phyloP scores from a whole-genome alignment of 768 basidiomycete species.

The Tylopilus cervinicoccineus region DNA sequence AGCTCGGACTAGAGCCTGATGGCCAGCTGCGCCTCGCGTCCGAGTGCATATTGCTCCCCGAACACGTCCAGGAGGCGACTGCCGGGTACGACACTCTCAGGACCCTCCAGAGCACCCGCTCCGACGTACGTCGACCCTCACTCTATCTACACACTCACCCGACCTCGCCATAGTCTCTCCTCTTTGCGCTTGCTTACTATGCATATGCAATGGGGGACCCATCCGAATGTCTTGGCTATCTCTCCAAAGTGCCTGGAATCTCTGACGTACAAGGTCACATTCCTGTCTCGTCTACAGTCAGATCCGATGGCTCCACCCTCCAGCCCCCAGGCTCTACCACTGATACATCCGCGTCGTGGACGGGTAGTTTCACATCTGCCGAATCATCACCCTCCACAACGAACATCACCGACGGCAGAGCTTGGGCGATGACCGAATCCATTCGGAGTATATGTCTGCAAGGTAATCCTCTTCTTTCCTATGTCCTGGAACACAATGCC shows the following conservation, averaged over 20 bases:
- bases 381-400: conserved; percentile 39
- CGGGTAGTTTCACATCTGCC: conserved; percentile 46
- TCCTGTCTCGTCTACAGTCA: conserved; percentile 40
- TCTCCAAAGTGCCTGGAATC: conserved; percentile 52
- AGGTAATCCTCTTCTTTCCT: conserved; percentile 41
- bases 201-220: conserved; percentile 72
- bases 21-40: conserved; percentile 34
- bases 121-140: conserved; percentile 48
- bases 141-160: conserved; percentile 1
- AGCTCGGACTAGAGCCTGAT: conserved; percentile 45
- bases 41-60: conserved; percentile 56
- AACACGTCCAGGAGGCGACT: conserved; percentile 54
- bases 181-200: conserved; percentile 72
- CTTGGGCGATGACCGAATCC: conserved; percentile 70
- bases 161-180: conserved; percentile 49
- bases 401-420: conserved; percentile 64
- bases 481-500: background rate
- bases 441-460: conserved; percentile 74
- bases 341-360: conserved; percentile 44
- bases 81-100: conserved; percentile 53
- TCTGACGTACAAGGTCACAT: conserved; percentile 52
- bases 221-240: conserved; percentile 56
- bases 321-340: conserved; percentile 34
- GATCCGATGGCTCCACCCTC: conserved; percentile 37
- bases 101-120: conserved; percentile 45